Conservation (phyloP, 768 basidiomycete genomes). For the Pluteus cervinus region DNA sequence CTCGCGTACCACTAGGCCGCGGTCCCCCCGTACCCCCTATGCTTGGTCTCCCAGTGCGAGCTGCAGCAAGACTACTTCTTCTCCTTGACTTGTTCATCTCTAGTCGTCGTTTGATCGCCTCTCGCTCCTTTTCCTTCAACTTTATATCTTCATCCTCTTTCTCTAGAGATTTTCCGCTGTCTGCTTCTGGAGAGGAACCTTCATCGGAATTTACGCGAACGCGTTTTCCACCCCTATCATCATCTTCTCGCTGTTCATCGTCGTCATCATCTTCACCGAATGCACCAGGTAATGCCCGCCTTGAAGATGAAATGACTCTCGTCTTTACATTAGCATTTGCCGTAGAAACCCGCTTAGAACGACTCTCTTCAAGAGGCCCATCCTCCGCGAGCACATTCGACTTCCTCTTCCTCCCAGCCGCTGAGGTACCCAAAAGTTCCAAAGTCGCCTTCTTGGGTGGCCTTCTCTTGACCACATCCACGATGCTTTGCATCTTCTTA, state of each 20-base stretch:
- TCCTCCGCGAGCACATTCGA: conserved; percentile 43
- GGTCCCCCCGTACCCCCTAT: conserved; percentile 29
- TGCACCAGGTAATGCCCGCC: conserved; percentile 47
- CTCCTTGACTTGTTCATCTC: conserved; percentile 63
- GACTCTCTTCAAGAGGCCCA: conserved; percentile 15
- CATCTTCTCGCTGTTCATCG: conserved; percentile 11
- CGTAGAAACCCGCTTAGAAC: too few species aligned
- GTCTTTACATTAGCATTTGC: too few species aligned
- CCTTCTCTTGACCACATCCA: conserved; percentile 28
- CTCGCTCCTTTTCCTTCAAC: conserved; percentile 43
- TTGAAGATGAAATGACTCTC: conserved; percentile 45
- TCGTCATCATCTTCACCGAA: conserved; percentile 44
- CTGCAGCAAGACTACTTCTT: conserved; percentile 57
- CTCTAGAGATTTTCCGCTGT: conserved; percentile 30
- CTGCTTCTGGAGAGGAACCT: conserved; percentile 21
- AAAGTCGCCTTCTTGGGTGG: conserved; percentile 11
- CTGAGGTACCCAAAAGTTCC: conserved; percentile 15
- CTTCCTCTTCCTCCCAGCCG: conserved; percentile 39
- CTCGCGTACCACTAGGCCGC: conserved; percentile 18
- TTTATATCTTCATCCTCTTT: conserved; percentile 39
- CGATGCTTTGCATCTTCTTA: conserved; percentile 74
- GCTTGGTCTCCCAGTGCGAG: conserved; percentile 32
- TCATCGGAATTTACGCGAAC: conserved; percentile 30
- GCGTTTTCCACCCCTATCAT: conserved; percentile 20
- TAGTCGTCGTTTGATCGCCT: conserved; percentile 57